These are phyloP conservation scores for Cicer arietinum DNA, from an alignment of 306 rosid genomes.

Conservation along the genomic window DNA sequence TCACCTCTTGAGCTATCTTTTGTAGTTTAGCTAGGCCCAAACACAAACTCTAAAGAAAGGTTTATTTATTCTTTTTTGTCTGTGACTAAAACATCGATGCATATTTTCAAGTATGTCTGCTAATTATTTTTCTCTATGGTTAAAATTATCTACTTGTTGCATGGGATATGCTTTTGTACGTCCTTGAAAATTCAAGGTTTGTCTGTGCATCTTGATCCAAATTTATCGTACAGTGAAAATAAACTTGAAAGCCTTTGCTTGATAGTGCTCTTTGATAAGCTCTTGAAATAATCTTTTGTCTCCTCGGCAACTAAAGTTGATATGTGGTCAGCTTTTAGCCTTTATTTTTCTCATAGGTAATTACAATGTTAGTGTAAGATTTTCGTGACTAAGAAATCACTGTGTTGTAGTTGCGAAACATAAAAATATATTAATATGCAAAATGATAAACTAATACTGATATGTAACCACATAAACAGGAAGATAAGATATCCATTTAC, in stretches of 20 bases:
- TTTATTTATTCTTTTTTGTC: slow-evolving; percentile 19
- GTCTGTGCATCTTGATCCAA: slow-evolving; percentile 17
- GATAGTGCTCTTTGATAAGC: slow-evolving; percentile 17
- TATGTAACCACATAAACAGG: neutral
- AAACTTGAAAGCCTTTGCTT: slow-evolving; percentile 24
- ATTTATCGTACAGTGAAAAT: slow-evolving; percentile 8
- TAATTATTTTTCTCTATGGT: slow-evolving; percentile 23
- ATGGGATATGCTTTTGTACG: slow-evolving; percentile 31
- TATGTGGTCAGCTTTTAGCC: slow-evolving; percentile 6
- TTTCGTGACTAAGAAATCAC: slow-evolving; percentile 3
- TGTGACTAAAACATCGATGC: slow-evolving; percentile 18
- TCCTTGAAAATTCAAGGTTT: slow-evolving; percentile 29
- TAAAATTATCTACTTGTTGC: slow-evolving; percentile 26
- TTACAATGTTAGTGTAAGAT: neutral
- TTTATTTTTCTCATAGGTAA: slow-evolving; percentile 26
- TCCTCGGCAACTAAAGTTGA: slow-evolving; percentile 34
- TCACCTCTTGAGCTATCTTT: neutral
- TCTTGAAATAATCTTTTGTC: slow-evolving; percentile 25
- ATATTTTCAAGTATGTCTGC: slow-evolving; percentile 21
- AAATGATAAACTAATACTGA: slow-evolving; percentile 20
- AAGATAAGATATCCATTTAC: slow-evolving; percentile 24
- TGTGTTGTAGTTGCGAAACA: neutral
- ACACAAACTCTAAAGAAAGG: neutral
- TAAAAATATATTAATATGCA: neutral
- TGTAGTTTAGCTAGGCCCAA: neutral